Evolutionary conservation across 1,284 basidiomycete genomes (phyloP), one percentile per base, ranked within the genome.

Genomic region (Boletellus sp.): DNA sequence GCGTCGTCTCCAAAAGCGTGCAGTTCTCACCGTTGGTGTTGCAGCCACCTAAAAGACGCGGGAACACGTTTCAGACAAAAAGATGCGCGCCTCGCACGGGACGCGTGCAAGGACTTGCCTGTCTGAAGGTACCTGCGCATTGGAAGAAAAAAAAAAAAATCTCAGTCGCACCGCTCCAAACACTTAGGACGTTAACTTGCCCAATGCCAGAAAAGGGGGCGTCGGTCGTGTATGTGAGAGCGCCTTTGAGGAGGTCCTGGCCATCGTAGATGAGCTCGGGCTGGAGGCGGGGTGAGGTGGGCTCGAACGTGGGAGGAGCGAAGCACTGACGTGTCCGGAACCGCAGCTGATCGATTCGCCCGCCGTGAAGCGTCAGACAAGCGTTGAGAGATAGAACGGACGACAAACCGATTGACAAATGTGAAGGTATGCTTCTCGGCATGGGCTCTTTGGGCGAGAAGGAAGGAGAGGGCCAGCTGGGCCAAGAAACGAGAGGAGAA

Each of bases 11-110:
- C 20, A 77, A 9, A 25, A 72, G 53, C 3, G 64, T 50, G 41
- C 75, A 76, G 4, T 60, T 43, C 53, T 77, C 74, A 35, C 73
- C 75, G 43, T 77, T 77, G 48, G 59, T 49, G 4, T 43, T 36
- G 48, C 74, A 77, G 6, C 9, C 4, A 36, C 58, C 66, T 68
- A 27, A 55, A 5, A 9, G 14, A 27, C 26, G 20, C 14, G 5
- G 22, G 8, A 19, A 14, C 10, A 29, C 20, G 26, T 23, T 19
- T 14, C 2, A 8, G 19, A 22, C 32, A 29, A 43, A 41, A 22
- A 25, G 22, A 23, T n/a, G 29, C 16, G 17, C 29, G 29, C 20
- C 30, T 39, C 27, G 14, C 35, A 30, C 8, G 10, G 17, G 6
- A 13, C 41, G 32, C n/a, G 41, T 38, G 45, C 14, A 27, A 34